Conservation (phyloP, 345 rosid genomes). For the Carallia brachiata region DNA sequence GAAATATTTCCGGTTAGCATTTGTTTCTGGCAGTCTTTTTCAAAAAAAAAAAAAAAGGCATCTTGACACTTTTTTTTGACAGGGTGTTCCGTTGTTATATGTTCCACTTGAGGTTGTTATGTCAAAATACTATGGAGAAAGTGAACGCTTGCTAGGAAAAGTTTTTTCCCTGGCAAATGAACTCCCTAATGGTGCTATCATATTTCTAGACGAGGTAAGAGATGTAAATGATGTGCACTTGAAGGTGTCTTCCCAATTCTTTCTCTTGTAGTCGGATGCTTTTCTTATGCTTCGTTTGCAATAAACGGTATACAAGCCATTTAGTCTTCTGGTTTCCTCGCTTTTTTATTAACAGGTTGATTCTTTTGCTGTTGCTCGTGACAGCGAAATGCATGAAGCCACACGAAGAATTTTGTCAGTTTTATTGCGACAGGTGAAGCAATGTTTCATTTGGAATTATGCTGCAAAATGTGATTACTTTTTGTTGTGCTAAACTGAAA, state of each 20-base stretch:
- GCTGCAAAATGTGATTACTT: neutral
- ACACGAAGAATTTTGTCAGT: conserved; percentile 89
- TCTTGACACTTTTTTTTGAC: neutral
- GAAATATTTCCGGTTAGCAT: neutral
- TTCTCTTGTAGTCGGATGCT: neutral
- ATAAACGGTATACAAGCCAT: neutral
- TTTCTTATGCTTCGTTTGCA: neutral
- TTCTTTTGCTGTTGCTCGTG: conserved; percentile 85
- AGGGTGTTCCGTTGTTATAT: conserved; percentile 86
- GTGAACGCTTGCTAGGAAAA: conserved; percentile 77
- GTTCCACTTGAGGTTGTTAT: conserved; percentile 84
- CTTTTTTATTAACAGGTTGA: conserved; percentile 58
- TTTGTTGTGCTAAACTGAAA: neutral
- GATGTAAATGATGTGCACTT: conserved; percentile 6
- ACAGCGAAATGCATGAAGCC: conserved; percentile 88
- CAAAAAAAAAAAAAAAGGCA: too few species aligned
- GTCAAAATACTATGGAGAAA: conserved; percentile 95
- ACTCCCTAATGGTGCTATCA: conserved; percentile 74
- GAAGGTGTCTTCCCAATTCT: conserved; percentile 1
- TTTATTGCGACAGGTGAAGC: conserved; percentile 75
- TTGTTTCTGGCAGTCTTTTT: conserved; percentile 5
- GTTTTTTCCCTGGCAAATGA: conserved; percentile 88
- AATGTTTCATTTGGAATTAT: neutral
- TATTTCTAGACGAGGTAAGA: conserved; percentile 91
- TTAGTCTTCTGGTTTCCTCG: neutral